A percentile compares a stretch with the other conserved stretches of the same genome.
phyloP scores from a whole-genome alignment of 2,329 filamentous ascomycete species.

The Orbilia javanica region DNA sequence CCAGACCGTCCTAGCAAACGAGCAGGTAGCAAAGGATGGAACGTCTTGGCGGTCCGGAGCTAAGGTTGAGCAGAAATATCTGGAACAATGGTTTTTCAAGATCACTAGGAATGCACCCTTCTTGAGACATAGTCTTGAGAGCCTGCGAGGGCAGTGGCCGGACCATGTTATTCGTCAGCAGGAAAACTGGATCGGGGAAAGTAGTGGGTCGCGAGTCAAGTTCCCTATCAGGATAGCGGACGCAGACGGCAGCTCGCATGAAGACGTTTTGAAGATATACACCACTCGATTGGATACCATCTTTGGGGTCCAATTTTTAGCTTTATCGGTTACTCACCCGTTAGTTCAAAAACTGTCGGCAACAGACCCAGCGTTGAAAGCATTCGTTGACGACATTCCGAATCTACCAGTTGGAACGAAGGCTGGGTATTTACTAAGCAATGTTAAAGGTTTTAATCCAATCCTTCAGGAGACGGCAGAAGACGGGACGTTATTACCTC shows the following conservation, averaged over 20 bases:
- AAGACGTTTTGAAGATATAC: constrained; percentile 76
- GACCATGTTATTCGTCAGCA: constrained; percentile 86
- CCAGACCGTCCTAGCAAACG: constrained; percentile 89
- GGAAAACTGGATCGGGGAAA: constrained; percentile 87
- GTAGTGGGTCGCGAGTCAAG: constrained; percentile 80
- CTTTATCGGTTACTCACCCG: constrained; percentile 79
- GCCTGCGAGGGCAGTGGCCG: constrained; percentile 79
- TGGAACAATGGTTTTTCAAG: constrained; percentile 91
- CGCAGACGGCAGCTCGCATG: constrained; percentile 59
- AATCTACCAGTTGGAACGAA: constrained; percentile 72
- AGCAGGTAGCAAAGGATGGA: constrained; percentile 89
- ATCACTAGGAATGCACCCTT: constrained; percentile 83
- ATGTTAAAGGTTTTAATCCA: constrained; percentile 50
- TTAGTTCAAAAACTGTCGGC: constrained; percentile 74
- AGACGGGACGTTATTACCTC: constrained; percentile 27
- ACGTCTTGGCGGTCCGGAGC: constrained; percentile 89
- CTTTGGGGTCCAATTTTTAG: constrained; percentile 87
- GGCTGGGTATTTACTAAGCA: constrained; percentile 62
- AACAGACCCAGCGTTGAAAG: constrained; percentile 73
- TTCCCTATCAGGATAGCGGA: constrained; percentile 66
- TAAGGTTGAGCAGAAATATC: constrained; percentile 80
- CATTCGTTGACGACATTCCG: constrained; percentile 73
- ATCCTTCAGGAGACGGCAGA: constrained; percentile 41
- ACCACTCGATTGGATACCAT: constrained; percentile 88
- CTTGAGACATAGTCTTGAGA: constrained; percentile 78